Conservation (phyloP, 495 filamentous ascomycete species). For the Xylaria flabelliformis region DNA sequence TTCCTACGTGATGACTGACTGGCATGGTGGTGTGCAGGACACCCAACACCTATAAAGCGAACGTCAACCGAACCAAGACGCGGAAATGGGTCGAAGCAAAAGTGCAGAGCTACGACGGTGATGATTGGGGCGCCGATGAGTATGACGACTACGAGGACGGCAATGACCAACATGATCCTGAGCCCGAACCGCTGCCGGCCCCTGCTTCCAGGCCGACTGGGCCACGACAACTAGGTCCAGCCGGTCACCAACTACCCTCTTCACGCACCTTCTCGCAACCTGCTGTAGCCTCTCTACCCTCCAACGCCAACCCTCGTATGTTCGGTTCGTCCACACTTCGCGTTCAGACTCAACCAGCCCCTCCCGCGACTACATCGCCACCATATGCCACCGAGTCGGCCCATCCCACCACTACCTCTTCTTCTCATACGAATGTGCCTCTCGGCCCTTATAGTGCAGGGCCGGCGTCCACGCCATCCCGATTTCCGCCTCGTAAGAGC, state of each 20-base stretch:
- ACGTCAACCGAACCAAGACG: slow-evolving; percentile 89
- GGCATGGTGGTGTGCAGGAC: slow-evolving; percentile 36
- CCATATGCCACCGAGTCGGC: slow-evolving; percentile 15
- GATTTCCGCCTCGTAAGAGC: slow-evolving; percentile 65
- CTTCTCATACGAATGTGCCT: slow-evolving; percentile 26
- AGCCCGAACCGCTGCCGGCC: slow-evolving; percentile 42
- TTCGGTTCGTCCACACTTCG: slow-evolving; percentile 24
- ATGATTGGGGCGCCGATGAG: slow-evolving; percentile 85
- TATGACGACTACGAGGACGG: slow-evolving; percentile 77
- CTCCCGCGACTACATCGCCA: slow-evolving; percentile 3
- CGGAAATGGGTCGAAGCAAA: slow-evolving; percentile 96
- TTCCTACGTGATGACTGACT: slow-evolving; percentile 28
- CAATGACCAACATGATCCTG: slow-evolving; percentile 53
- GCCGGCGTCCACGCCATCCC: slow-evolving; percentile 36
- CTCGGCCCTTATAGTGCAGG: slow-evolving; percentile 35
- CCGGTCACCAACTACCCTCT: slow-evolving; percentile 26
- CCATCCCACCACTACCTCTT: slow-evolving; percentile 19
- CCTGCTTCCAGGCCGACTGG: slow-evolving; percentile 11
- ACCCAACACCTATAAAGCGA: slow-evolving; percentile 61
- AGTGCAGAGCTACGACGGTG: slow-evolving; percentile 85
- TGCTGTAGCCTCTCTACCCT: slow-evolving; percentile 11
- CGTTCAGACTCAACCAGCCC: slow-evolving; percentile 31
- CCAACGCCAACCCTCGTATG: slow-evolving; percentile 16
- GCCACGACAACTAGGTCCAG: slow-evolving; percentile 23
- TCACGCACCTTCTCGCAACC: slow-evolving; percentile 37